Percentiles rank a stretch among this genome's conserved stretches.
These are phyloP conservation scores for Fusarium mangiferae DNA, from an alignment of 2,329 filamentous ascomycete species.

Conservation along the genomic window DNA sequence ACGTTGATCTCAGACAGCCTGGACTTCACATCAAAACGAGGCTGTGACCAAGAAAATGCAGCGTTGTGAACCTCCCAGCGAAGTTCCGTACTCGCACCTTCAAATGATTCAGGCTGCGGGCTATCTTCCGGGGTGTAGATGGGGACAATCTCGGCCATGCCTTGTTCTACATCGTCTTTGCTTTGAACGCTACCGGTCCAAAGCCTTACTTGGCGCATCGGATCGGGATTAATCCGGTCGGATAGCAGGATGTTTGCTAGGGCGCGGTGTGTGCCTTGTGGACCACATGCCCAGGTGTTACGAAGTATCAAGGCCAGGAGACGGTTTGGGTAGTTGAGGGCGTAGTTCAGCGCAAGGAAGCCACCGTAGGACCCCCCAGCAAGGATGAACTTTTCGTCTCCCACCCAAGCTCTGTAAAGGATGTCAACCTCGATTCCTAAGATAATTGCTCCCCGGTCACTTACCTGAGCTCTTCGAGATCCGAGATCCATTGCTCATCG, in stretches of 20 bases:
- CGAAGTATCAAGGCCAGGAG: background rate
- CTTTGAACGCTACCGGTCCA: slow-evolving; percentile 1
- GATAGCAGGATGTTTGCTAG: background rate
- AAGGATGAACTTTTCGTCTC: slow-evolving; percentile 7
- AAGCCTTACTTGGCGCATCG: slow-evolving; percentile 1
- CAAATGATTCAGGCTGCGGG: background rate
- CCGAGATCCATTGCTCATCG: slow-evolving; percentile 7
- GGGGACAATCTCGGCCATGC: slow-evolving; percentile 2
- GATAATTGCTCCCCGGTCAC: accelerated
- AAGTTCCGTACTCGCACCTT: background rate
- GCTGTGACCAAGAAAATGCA: slow-evolving; percentile 4
- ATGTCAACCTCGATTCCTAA: accelerated
- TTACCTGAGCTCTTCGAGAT: slow-evolving; percentile 11
- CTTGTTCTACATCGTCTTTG: background rate
- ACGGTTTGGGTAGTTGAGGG: background rate
- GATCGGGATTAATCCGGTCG: background rate
- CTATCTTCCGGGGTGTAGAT: background rate
- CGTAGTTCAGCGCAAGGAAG: slow-evolving; percentile 5
- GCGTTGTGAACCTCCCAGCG: slow-evolving; percentile 18
- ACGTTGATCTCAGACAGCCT: background rate
- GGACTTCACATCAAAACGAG: slow-evolving; percentile 2
- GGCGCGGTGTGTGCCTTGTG: background rate
- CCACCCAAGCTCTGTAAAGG: background rate
- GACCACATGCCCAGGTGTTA: slow-evolving; percentile 2
- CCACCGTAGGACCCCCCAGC: slow-evolving; percentile 12